Evolutionary conservation across 2,329 filamentous ascomycete genomes (phyloP), one percentile per base, ranked within the genome.

Genomic region (Pseudopyrenochaeta lycopersici): DNA sequence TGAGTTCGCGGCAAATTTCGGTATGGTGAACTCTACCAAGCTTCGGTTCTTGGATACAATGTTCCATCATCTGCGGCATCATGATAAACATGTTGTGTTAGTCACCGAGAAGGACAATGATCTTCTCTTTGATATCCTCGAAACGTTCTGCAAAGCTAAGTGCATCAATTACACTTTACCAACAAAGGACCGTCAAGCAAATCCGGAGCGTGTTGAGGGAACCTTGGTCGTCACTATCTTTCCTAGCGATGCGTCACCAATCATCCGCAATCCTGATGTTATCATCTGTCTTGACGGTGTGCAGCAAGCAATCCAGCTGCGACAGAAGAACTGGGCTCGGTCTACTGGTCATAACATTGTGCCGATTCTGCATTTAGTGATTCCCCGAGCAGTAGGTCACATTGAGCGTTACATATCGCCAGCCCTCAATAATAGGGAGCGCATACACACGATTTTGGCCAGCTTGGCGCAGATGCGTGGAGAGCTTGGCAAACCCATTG

Each of bases 371-470:
- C 72, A 75, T 20, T 60, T 80, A 1, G 74, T 80, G 1, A 73
- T 80, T 29, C 76, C 78, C 1, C 64, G 70, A 32, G 72, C 78
- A 0, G 62, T 80, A 3, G 77, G 80, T 49, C 80, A 82, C 56
- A 74, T 81, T 43, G 74, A 80, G 48, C 70, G 70, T 9, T 79
- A 76, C 44, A 51, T 81, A 4, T 56, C 62, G 3, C 20, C 58
- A 10, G 56, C 53, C 1, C 27, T 67, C 7, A 52, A 63, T 12
- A 46, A 53, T 7, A 52, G 52, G 7, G 59, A 69, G 6, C 68
- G 68, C 5, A 54, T 77, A 15, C 71, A 74, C 30, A 71, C 76
- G 2, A 68, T 78, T 2, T 44, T 80, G 1, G 72, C 70, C 15
- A 73, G 71, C n/a, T 60, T 77, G 11, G 62, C 68, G 2, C 68